Percentiles rank a stretch among this genome's conserved stretches.
Evolutionary conservation across 176 grass and related monocot genomes (phyloP).

Genomic region (Rhynchospora pubera): DNA sequence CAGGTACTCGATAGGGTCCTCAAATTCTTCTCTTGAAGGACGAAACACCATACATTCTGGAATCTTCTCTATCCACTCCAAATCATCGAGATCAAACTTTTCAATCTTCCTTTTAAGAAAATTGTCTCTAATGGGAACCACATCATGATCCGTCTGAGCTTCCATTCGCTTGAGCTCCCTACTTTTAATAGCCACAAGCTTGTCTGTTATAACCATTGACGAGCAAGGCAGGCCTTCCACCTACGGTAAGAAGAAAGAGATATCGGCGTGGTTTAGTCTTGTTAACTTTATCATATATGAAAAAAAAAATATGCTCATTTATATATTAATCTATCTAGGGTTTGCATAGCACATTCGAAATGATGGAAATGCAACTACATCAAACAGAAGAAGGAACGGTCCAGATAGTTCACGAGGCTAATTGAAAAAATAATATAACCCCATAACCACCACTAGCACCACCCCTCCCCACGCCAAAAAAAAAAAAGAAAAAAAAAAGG

Average conservation of each 20-base stretch:
- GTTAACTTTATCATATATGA: slow-evolving; percentile 39
- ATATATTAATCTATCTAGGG: neutral
- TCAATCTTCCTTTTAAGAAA: slow-evolving; percentile 65
- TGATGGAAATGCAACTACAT: neutral
- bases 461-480: neutral
- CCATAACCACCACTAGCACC: neutral
- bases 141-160: neutral
- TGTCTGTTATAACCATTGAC: slow-evolving; percentile 26
- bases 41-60: slow-evolving; percentile 75
- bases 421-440: neutral
- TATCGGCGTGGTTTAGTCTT: neutral
- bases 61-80: slow-evolving; percentile 75
- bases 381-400: neutral
- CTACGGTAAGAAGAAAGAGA: slow-evolving; percentile 20
- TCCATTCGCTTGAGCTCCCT: slow-evolving; percentile 5
- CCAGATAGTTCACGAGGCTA: neutral
- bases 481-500: too few species aligned
- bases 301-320: neutral
- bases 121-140: slow-evolving; percentile 31
- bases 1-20: slow-evolving; percentile 75
- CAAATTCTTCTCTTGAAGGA: slow-evolving; percentile 73
- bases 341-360: neutral
- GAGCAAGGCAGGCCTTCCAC: slow-evolving; percentile 33
- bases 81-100: slow-evolving; percentile 69
- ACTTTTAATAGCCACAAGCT: slow-evolving; percentile 12